Conservation (phyloP, 2,329 filamentous ascomycete genomes). For the Fusarium longipes region DNA sequence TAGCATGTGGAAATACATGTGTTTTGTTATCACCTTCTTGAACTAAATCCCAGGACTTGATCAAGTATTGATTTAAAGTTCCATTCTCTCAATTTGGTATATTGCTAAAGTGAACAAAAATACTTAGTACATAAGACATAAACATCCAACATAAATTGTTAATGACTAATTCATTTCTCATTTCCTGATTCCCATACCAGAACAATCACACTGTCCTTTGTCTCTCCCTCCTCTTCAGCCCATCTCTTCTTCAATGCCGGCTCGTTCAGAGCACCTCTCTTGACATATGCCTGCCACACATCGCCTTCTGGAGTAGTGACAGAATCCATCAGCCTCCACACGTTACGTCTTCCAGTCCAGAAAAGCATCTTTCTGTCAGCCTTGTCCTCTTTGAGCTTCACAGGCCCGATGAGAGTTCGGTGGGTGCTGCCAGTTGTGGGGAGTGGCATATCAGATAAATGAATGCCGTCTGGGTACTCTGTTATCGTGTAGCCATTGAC, state of each 20-base stretch:
- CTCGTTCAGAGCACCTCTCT: constrained; percentile 40
- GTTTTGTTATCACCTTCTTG: too few relatives aligned
- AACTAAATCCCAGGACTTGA: too few relatives aligned
- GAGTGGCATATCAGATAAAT: constrained; percentile 38
- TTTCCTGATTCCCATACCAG: constrained; percentile 44
- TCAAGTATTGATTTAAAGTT: too few relatives aligned
- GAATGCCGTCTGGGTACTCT: constrained; percentile 55
- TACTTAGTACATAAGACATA: constrained; percentile 10
- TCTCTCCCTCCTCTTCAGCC: constrained; percentile 11
- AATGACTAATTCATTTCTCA: constrained; percentile 19
- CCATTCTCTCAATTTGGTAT: too few relatives aligned
- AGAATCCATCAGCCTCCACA: constrained; percentile 58
- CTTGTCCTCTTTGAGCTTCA: constrained; percentile 49
- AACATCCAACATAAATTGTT: constrained; percentile 35
- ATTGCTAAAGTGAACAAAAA: background rate
- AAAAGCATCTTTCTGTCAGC: constrained; percentile 49
- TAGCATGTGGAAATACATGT: too few relatives aligned
- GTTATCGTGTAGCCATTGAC: constrained; percentile 60
- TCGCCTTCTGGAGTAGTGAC: constrained; percentile 50
- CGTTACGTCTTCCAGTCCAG: constrained; percentile 52
- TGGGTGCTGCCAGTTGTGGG: constrained; percentile 16
- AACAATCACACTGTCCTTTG: constrained; percentile 44
- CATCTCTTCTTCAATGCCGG: constrained; percentile 32
- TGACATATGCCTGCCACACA: constrained; percentile 62
- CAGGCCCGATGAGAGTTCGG: constrained; percentile 44